These are phyloP conservation scores for Trichoderma atrobrunneum DNA, from an alignment of 2,329 filamentous ascomycete genomes.

Conservation along the genomic window DNA sequence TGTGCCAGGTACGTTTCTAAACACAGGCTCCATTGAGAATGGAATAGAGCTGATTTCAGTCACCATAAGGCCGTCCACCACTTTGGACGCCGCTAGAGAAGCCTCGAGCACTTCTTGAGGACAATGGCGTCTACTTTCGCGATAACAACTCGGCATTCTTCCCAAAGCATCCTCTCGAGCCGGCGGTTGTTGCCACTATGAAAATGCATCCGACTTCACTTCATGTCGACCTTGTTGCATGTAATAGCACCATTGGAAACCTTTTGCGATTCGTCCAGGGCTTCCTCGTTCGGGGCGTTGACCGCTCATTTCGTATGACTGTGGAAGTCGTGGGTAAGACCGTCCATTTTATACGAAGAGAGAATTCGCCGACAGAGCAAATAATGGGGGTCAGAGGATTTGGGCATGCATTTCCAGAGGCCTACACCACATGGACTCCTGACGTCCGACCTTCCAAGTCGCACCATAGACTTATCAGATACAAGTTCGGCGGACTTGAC, in stretches of 20 bases:
- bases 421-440: conserved; percentile 61
- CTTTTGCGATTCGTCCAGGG: conserved; percentile 55
- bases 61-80: conserved; percentile 29
- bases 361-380: conserved; percentile 56
- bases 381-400: conserved; percentile 57
- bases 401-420: conserved; percentile 65
- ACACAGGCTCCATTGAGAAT: not conserved
- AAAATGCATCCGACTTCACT: conserved; percentile 23
- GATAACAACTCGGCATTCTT: conserved; percentile 53
- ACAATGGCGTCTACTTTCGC: conserved; percentile 50
- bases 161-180: conserved; percentile 49
- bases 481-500: conserved; percentile 47
- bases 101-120: conserved; percentile 34
- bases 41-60: not conserved
- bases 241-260: conserved; percentile 59
- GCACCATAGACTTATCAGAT: conserved; percentile 61
- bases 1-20: conserved; percentile 37
- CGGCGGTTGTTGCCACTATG: conserved; percentile 44
- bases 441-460: conserved; percentile 53
- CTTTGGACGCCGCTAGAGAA: conserved; percentile 36
- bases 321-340: conserved; percentile 55
- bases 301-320: conserved; percentile 55
- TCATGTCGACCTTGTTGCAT: conserved; percentile 43
- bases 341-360: conserved; percentile 61
- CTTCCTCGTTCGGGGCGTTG: conserved; percentile 40